Base-by-base conservation (phyloP, 257 asterid species). In the Fraxinus anomala region DNA sequence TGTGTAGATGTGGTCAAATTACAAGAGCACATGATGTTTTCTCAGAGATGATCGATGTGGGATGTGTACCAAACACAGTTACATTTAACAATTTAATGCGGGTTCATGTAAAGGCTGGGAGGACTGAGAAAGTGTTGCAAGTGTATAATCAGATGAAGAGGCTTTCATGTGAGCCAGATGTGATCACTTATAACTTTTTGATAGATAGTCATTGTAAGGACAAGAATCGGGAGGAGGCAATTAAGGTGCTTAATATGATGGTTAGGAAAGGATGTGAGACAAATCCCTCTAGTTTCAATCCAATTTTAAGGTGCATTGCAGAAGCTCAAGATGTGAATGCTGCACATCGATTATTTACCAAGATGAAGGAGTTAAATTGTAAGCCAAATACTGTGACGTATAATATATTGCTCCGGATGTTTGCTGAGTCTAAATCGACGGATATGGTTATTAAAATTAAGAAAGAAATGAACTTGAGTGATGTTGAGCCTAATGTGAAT, bases 11-110 rank as follows among this genome's bases (percentile, higher is more conserved):
- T 7, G 99, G 99, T 65, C 98, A 95, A 77, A 87, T 89, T 68
- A 89, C 89, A 0, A 94, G 97, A n/a, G 99, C 99, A 11, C 94
- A 93, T 67, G 98, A 93, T 63, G 96, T 95, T 81, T 91, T 95
- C 19, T 82, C 92, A 1, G 99, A 93, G 83, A 95, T 95, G 98
- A 76, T 93, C 44, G 94, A 87, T n/a, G 79, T 70, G 70, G 97
- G 96, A 1, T 86, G 92, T 72, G 79, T 70, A 73, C 97, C 99
- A 17, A 95, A 95, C 76, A 89, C 92, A 0, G 90, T 89, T 51
- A 95, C 98, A 42, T 93, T 90, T 73, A 95, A 95, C 36, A 90
- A 90, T 68, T 80, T 95, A 80, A 95, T 95, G 97, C 78, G 98
- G 36, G 97, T 87, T 47, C 99, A 93, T 79, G 98, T 91, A 1